Conservation (phyloP, 2,329 filamentous ascomycete genomes). For the Paracoccidioides lutzii region DNA sequence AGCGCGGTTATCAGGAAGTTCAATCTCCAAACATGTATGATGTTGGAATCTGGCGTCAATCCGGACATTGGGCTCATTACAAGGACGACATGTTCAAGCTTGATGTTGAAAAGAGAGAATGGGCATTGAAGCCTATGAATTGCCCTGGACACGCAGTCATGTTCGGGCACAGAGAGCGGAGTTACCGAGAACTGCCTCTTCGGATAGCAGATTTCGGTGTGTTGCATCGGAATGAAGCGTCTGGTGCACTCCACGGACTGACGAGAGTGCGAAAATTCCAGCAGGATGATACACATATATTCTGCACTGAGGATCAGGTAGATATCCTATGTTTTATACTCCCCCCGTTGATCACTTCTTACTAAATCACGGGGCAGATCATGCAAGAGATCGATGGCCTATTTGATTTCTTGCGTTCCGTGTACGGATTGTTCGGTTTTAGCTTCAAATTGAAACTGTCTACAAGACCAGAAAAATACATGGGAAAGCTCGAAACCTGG, state of each 20-base stretch:
- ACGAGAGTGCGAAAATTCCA: conserved; percentile 89
- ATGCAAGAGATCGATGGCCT: conserved; percentile 63
- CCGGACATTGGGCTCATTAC: conserved; percentile 89
- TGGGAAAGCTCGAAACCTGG: conserved; percentile 81
- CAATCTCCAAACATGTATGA: conserved; percentile 97
- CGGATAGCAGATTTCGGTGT: conserved; percentile 93
- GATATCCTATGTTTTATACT: conserved; percentile 1
- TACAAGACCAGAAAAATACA: conserved; percentile 76
- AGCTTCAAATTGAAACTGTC: conserved; percentile 91
- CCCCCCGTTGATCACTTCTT: background rate
- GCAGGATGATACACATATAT: conserved; percentile 93
- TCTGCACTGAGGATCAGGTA: conserved; percentile 71
- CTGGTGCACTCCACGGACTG: conserved; percentile 76
- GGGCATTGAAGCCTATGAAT: conserved; percentile 94
- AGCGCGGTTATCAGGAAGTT: conserved; percentile 87
- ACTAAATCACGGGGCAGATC: conserved; percentile 32
- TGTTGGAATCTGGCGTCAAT: conserved; percentile 81
- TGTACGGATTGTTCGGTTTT: conserved; percentile 76
- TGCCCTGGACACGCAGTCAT: conserved; percentile 89
- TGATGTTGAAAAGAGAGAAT: conserved; percentile 65
- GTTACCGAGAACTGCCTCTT: conserved; percentile 81
- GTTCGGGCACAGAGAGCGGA: conserved; percentile 69
- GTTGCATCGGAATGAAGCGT: conserved; percentile 88
- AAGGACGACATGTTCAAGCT: conserved; percentile 95
- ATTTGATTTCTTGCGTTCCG: conserved; percentile 72